A percentile compares a stretch with the other conserved stretches of the same genome.
Conservation (phyloP, 139 green algal genomes). For the Medakamo hakoo region DNA sequence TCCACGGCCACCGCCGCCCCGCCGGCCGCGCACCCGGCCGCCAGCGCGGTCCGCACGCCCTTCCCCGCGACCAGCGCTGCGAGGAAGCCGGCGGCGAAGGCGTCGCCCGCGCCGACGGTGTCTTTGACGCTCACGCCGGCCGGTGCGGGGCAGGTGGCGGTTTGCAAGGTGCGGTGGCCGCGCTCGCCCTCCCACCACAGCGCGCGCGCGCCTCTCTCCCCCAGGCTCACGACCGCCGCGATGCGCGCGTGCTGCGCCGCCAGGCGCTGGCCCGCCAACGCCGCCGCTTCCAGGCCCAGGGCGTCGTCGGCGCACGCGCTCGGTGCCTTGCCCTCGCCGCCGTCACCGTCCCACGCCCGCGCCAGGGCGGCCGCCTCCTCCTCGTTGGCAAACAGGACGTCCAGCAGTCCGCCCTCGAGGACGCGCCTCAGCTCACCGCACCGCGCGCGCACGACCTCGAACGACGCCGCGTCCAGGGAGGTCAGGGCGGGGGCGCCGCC, state of each 20-base stretch:
- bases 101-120: slow-evolving; percentile 64
- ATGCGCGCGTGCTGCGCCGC: too few species aligned
- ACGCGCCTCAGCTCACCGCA: slow-evolving; percentile 27
- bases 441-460: slow-evolving; percentile 47
- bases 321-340: too few species aligned
- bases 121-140: slow-evolving; percentile 41
- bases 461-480: slow-evolving; percentile 66
- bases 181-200: too few species aligned
- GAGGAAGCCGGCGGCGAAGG: slow-evolving; percentile 60
- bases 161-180: too few species aligned
- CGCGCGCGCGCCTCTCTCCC: too few species aligned
- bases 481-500: slow-evolving; percentile 12
- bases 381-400: slow-evolving; percentile 75
- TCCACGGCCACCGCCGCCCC: slow-evolving; percentile 30
- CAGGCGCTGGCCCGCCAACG: too few species aligned
- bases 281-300: too few species aligned
- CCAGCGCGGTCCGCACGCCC: slow-evolving; percentile 16
- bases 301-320: neutral
- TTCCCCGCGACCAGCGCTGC: slow-evolving; percentile 26
- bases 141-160: slow-evolving; percentile 1
- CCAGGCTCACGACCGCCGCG: too few species aligned
- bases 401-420: slow-evolving; percentile 39
- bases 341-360: slow-evolving; percentile 7
- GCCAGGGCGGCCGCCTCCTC: slow-evolving; percentile 49
- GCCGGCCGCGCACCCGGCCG: slow-evolving; percentile 34